Evolutionary conservation across 257 asterid species (phyloP), one percentile per base, ranked within the genome.

Genomic region (Solanum peruvianum): DNA sequence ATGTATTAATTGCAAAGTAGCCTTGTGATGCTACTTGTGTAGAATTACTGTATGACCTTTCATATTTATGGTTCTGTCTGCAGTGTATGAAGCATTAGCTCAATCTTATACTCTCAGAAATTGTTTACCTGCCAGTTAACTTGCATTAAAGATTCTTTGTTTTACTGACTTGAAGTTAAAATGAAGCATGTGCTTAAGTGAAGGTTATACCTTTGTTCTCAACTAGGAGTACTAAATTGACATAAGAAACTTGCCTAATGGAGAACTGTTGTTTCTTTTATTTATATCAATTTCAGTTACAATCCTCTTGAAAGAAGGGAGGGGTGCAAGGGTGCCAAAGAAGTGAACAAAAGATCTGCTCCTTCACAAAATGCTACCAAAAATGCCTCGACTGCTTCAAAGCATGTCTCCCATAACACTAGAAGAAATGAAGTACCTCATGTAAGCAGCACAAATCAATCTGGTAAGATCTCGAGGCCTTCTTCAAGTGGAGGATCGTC

Each of bases 231-330:
- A 18, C 7, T 20, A 47, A 27, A 47, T 29, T 80, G 27, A 15
- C 66, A 15, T 27, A 15, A 21, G 44, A 47, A 80, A 29, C 27
- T 49, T 29, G 44, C 69, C 67, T 80, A 80, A 80, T 45, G 42
- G 69, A 80, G 69, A 78, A 71, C 37, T 89, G 77, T 44, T 88
- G 49, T 86, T 76, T 88, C 70, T 29, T 86, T 67, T n/a, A 67
- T 80, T 82, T 45, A 31, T 85, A 60, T 90, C 87, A 47, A 86
- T 62, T 12, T 62, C 91, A 95, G 99, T 86, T 96, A 96, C 92
- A 95, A 96, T 87, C 91, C 99, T 87, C 88, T 94, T 89, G 99
- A 95, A 87, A 94, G 99, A 91, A 94, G 99, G 90, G 98, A 95
- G 89, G 91, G 92, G 60, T 90, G 93, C 92, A 95, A 94, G 92